Conservation (phyloP, 257 asterid species). For the Solanum ossicruentum region DNA sequence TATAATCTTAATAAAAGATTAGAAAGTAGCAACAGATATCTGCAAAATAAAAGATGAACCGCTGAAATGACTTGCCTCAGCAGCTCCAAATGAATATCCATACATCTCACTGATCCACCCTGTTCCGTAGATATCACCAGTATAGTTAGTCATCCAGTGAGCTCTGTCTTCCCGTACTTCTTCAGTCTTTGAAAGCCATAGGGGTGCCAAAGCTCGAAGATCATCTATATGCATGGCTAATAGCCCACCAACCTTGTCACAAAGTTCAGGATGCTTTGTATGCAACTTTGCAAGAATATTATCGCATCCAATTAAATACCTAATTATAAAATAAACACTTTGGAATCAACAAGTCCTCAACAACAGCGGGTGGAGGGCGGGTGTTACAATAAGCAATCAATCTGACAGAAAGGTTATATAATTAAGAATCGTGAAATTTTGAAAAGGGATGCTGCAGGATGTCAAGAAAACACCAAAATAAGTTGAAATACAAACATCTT, state of each 20-base stretch:
- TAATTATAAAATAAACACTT: constrained; percentile 14
- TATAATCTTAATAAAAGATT: neutral
- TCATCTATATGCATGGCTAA: constrained; percentile 94
- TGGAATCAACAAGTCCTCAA: neutral
- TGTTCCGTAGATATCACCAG: constrained; percentile 78
- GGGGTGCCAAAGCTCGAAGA: constrained; percentile 84
- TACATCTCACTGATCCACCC: constrained; percentile 99
- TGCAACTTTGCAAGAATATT: constrained; percentile 77
- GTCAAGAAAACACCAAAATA: neutral
- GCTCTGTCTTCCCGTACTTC: constrained; percentile 79
- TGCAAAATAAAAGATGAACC: neutral
- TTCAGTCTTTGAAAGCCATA: constrained; percentile 88
- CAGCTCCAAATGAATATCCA: constrained; percentile 98
- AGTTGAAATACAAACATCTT: neutral
- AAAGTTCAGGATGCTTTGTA: constrained; percentile 76
- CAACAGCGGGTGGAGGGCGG: neutral
- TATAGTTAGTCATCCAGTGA: constrained; percentile 82
- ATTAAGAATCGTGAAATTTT: neutral
- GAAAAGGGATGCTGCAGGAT: neutral
- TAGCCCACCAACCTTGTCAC: constrained; percentile 97
- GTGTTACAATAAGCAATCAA: neutral
- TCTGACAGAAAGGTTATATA: neutral
- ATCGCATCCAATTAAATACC: constrained; percentile 91
- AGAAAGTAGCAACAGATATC: neutral
- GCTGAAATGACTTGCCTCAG: constrained; percentile 42